These are phyloP conservation scores for Phytopythium sindhum DNA, from an alignment of 352 stramenopile genomes.

Conservation along the genomic window DNA sequence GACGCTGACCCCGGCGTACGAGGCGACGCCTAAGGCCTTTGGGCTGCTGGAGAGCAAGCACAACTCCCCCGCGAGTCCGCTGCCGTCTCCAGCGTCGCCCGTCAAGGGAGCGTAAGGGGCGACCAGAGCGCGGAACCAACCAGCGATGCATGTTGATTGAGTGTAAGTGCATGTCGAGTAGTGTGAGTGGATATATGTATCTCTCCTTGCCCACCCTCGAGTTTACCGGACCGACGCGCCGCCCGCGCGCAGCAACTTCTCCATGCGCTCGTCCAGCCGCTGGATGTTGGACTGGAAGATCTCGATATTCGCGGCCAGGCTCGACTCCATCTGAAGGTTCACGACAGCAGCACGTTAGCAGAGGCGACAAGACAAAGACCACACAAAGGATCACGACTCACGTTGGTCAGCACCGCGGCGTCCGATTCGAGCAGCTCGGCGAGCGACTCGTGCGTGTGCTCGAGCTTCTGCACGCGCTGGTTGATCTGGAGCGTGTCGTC, in stretches of 20 bases:
- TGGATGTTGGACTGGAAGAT: constrained; percentile 80
- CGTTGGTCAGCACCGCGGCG: constrained; percentile 57
- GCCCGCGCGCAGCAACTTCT: constrained; percentile 27
- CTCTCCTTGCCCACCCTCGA: background rate
- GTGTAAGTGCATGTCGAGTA: background rate
- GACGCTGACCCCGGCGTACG: constrained; percentile 34
- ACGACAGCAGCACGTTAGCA: constrained; percentile 8
- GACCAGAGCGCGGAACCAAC: background rate
- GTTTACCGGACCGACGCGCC: background rate
- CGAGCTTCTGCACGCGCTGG: constrained; percentile 53
- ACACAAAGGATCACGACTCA: too few relatives aligned
- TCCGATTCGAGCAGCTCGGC: constrained; percentile 63
- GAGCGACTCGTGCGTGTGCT: constrained; percentile 54
- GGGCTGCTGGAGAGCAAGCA: constrained; percentile 30
- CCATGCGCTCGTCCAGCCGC: constrained; percentile 69
- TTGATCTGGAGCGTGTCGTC: constrained; percentile 55
- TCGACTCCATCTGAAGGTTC: constrained; percentile 60
- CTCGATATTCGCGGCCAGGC: constrained; percentile 66
- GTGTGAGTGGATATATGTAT: background rate
- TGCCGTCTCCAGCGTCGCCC: constrained; percentile 11
- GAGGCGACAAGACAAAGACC: constrained; percentile 1
- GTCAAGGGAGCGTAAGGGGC: constrained; percentile 5
- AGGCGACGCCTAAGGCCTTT: constrained; percentile 24
- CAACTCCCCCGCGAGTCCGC: constrained; percentile 20
- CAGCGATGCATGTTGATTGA: background rate